phyloP scores from a whole-genome alignment of 805 yeast genomes.

The Cyberlindnera saturnus region DNA sequence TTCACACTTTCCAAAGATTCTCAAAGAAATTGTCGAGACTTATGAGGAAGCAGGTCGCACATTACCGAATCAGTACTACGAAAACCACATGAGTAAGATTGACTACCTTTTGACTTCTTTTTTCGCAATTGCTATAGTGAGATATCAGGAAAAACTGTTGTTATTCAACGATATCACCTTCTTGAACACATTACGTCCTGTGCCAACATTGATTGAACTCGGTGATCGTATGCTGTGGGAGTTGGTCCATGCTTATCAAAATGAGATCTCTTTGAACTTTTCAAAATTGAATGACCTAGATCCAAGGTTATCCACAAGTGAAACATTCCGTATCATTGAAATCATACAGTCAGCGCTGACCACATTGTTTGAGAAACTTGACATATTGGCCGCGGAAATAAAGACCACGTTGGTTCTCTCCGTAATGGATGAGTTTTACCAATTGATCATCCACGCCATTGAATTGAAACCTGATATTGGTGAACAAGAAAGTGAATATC shows the following conservation, averaged over 20 bases:
- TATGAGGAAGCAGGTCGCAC: conserved; percentile 9
- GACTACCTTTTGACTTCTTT: conserved; percentile 12
- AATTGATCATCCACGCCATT: conserved; percentile 13
- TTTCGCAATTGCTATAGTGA: conserved; percentile 15
- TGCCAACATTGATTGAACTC: conserved; percentile 37
- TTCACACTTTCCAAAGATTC: conserved; percentile 3
- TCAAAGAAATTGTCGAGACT: conserved; percentile 16
- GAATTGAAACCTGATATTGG: conserved; percentile 15
- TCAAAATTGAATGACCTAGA: conserved; percentile 12
- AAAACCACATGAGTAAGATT: conserved; percentile 11
- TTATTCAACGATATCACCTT: conserved; percentile 18
- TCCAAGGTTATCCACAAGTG: conserved; percentile 12
- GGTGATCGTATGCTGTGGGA: conserved; percentile 21
- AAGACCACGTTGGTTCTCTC: conserved; percentile 9
- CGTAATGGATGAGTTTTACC: conserved; percentile 15
- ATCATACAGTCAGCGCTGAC: conserved; percentile 9
- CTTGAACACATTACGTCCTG: conserved; percentile 1
- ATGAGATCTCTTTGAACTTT: conserved; percentile 3
- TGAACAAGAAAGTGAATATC: conserved; percentile 20
- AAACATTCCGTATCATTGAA: conserved; percentile 10
- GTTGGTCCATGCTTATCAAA: conserved; percentile 9
- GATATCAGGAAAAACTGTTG: conserved; percentile 9
- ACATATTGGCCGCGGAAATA: conserved; percentile 3
- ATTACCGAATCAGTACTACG: conserved; percentile 9
- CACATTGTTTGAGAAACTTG: conserved; percentile 4